Evolutionary conservation across 176 grass and related monocot species (phyloP), one percentile per base, ranked within the genome.

Genomic region (Carex parvula): DNA sequence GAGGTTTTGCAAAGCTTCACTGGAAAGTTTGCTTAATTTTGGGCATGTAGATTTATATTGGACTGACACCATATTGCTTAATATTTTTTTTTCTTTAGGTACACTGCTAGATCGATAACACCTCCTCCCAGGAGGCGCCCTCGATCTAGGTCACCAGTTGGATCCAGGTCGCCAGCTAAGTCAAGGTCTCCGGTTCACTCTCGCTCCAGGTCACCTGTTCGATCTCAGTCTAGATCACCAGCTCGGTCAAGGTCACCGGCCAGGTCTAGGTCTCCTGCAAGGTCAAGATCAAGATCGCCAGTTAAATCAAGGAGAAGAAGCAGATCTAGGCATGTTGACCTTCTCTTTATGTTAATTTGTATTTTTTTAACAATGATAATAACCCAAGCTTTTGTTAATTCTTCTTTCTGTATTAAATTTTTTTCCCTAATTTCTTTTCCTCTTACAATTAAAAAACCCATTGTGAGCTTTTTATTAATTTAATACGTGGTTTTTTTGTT

Each of bases 61-160:
- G 42, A 32, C 24, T 78, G 29, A 78, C 14, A 33, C 76, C 54
- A 66, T 35, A 32, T 84, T 89, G 57, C 39, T 50, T 66, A 76
- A 46, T 1, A 85, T 59, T 1, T 87, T 24, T 60, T 33, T 89
- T 29, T 64, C 77, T 75, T 18, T 58, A 99, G 93, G 64, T 99
- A 99, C 87, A 99, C 97, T 77, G 93, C 93, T 13, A 88, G 93
- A 37, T 99, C 97, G 32, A 90, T 99, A 64, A 99, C 97, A 2
- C 97, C 97, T 29, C 97, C 94, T 67, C 86, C 81, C 6, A 84
- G 84, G 21, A 88, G 91, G 66, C 60, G 62, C 42, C 48, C 81
- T 37, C 60, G 62, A 76, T 83, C 86, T 44, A 87, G 64, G 33
- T 87, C 85, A 17, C 81, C 81, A 66, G 62, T 50, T 83, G 79